These are phyloP conservation scores for Amanita molliuscula DNA, from an alignment of 768 basidiomycete species.

Conservation along the genomic window DNA sequence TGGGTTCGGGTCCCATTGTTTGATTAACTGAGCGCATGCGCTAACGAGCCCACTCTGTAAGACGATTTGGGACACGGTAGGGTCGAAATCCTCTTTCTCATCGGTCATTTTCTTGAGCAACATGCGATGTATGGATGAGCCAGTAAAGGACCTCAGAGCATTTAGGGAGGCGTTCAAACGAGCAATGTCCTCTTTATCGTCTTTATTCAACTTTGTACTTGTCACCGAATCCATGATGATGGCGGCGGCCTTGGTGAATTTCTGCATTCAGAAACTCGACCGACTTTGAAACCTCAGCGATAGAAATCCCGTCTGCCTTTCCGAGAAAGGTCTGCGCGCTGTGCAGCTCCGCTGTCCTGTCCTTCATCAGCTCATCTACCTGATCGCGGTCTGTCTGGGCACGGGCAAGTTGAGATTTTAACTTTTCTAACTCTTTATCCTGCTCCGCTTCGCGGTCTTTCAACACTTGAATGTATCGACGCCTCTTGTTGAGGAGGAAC, in stretches of 20 bases:
- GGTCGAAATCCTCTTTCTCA: slow-evolving; percentile 15
- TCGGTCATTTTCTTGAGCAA: neutral
- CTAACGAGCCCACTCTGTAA: slow-evolving; percentile 34
- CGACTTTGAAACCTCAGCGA: slow-evolving; percentile 26
- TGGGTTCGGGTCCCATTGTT: neutral
- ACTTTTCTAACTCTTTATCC: neutral
- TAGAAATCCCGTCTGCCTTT: slow-evolving; percentile 32
- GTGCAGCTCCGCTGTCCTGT: slow-evolving; percentile 36
- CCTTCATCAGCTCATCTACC: slow-evolving; percentile 21
- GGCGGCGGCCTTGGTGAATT: slow-evolving; percentile 33
- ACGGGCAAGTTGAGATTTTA: neutral
- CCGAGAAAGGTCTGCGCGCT: slow-evolving; percentile 39
- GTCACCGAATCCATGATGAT: slow-evolving; percentile 26
- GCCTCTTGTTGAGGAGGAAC: too few species aligned
- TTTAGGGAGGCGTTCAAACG: neutral
- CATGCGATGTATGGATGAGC: neutral
- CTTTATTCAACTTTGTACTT: neutral
- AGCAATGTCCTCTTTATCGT: slow-evolving; percentile 8
- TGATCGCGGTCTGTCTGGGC: slow-evolving; percentile 6
- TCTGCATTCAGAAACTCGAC: slow-evolving; percentile 36
- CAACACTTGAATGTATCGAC: neutral
- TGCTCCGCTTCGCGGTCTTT: neutral
- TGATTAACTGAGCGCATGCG: slow-evolving; percentile 1
- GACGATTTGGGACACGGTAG: slow-evolving; percentile 30
- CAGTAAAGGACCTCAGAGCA: neutral